Base-by-base conservation (phyloP, 441 rosid genomes). In the Pelargonium australe region DNA sequence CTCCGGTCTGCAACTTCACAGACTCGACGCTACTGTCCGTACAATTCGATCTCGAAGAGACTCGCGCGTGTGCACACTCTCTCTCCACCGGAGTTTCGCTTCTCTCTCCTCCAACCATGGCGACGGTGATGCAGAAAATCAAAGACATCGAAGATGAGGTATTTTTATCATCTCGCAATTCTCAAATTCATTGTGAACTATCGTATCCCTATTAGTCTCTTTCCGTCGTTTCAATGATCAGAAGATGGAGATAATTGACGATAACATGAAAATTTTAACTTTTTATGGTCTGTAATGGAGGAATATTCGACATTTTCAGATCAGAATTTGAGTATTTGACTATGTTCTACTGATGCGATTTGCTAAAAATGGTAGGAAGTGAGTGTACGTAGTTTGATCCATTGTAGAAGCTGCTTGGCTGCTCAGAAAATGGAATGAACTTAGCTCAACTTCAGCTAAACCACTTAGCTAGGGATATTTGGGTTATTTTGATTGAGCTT, bases 101-200 rank as follows among this genome's bases (percentile, higher is more conserved):
- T 51, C 58, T 51, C n/a, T 51, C 17, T 51, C 7, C 58, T 63
- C 31, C 60, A 65, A 37, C 55, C 14, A 74, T 74, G 77, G 70
- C 77, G 77, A 74, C 77, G 4, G 77, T 74, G 70, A 74, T 74
- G 77, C 77, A 69, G 73, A 74, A 74, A 16, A 70, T 74, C 73
- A 74, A 74, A 67, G 77, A 74, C 41, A 74, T 69, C 70, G 73
- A 74, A 45, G 77, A 74, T 74, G 77, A 69, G 73, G 73, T 74
- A 28, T 13, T 7, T 44, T 16, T 44, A 37, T 37, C 41, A 5
- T 37, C 41, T 37, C 41, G 41, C 41, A 5, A 37, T 37, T 37
- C 41, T 5, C 41, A 37, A 37, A 37, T 37, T 5, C 8, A 6
- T 5, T 37, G 5, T 5, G 7, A 37, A 37, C 41, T 37, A 37